These are phyloP conservation scores for Candida adriatica DNA, from an alignment of 805 yeast genomes.

Conservation along the genomic window DNA sequence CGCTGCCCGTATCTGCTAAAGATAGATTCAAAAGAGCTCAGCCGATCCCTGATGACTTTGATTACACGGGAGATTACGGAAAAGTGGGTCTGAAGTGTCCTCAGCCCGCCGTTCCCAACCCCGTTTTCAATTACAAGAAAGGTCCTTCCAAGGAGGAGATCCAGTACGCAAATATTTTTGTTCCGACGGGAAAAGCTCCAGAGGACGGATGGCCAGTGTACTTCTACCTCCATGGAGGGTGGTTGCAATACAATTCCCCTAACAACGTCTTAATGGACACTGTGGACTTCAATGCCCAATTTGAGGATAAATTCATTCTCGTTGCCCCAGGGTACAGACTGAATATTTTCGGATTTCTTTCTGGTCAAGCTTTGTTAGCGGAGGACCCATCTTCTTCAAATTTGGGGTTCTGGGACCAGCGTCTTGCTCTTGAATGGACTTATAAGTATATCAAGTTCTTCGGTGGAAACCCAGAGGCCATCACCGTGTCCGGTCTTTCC, in stretches of 20 bases:
- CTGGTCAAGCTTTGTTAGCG: slow-evolving; percentile 28
- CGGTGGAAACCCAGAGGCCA: slow-evolving; percentile 38
- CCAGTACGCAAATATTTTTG: slow-evolving; percentile 31
- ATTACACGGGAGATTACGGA: slow-evolving; percentile 33
- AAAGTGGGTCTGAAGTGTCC: slow-evolving; percentile 31
- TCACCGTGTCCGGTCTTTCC: slow-evolving; percentile 40
- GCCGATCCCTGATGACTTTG: slow-evolving; percentile 27
- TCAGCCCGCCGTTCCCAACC: slow-evolving; percentile 29
- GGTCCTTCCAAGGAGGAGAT: slow-evolving; percentile 26
- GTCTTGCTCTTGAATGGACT: slow-evolving; percentile 40
- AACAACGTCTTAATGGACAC: slow-evolving; percentile 16
- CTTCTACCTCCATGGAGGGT: slow-evolving; percentile 38
- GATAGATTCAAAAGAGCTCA: slow-evolving; percentile 29
- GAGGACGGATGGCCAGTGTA: slow-evolving; percentile 36
- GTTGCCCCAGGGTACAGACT: slow-evolving; percentile 35
- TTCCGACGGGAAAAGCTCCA: slow-evolving; percentile 30
- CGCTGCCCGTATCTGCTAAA: slow-evolving; percentile 26
- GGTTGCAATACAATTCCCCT: slow-evolving; percentile 27
- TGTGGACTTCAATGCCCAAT: slow-evolving; percentile 23
- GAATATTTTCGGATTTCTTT: slow-evolving; percentile 31
- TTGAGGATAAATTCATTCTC: slow-evolving; percentile 28
- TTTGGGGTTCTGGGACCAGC: slow-evolving; percentile 36
- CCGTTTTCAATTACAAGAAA: slow-evolving; percentile 18
- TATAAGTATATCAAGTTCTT: slow-evolving; percentile 33
- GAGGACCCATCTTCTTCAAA: slow-evolving; percentile 24